Conservation (phyloP, 164 flowering plant species). For the Umbilicus rupestris region DNA sequence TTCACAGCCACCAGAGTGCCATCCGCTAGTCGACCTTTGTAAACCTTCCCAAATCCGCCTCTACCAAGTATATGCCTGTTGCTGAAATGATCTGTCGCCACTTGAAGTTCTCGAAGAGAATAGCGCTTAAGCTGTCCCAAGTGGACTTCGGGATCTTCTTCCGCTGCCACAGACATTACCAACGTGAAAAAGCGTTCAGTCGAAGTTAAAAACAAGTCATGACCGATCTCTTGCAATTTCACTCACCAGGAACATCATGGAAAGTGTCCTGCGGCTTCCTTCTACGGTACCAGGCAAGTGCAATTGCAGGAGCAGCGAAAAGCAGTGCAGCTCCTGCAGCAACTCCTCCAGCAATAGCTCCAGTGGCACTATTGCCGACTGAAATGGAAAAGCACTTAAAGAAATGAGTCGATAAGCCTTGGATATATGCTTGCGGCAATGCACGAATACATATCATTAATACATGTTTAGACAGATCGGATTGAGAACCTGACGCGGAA, state of each 20-base stretch:
- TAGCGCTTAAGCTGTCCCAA: conserved; percentile 58
- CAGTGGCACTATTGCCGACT: conserved; percentile 34
- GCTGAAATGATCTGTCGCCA: conserved; percentile 54
- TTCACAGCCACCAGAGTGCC: too few species aligned
- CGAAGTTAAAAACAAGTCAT: background rate
- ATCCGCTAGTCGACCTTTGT: too few species aligned
- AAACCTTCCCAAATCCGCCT: too few species aligned
- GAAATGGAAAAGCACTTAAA: background rate
- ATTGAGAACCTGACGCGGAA: conserved; percentile 21
- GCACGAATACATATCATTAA: background rate
- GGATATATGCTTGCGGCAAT: background rate
- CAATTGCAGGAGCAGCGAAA: conserved; percentile 61
- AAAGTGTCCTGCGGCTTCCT: conserved; percentile 46
- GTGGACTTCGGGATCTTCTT: conserved; percentile 65
- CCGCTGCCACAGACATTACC: conserved; percentile 27
- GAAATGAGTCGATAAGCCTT: background rate
- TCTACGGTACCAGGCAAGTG: conserved; percentile 49
- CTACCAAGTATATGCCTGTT: too few species aligned
- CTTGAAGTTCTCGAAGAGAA: conserved; percentile 59
- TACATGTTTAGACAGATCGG: background rate
- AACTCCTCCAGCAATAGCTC: conserved; percentile 64
- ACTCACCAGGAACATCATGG: conserved; percentile 65
- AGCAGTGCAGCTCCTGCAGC: conserved; percentile 67
- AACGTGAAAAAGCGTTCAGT: background rate
- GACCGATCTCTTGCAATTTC: background rate